A percentile compares a stretch with the other conserved stretches of the same genome.
These are phyloP conservation scores for Mycena sp. DNA, from an alignment of 1,284 basidiomycete species.

Conservation along the genomic window DNA sequence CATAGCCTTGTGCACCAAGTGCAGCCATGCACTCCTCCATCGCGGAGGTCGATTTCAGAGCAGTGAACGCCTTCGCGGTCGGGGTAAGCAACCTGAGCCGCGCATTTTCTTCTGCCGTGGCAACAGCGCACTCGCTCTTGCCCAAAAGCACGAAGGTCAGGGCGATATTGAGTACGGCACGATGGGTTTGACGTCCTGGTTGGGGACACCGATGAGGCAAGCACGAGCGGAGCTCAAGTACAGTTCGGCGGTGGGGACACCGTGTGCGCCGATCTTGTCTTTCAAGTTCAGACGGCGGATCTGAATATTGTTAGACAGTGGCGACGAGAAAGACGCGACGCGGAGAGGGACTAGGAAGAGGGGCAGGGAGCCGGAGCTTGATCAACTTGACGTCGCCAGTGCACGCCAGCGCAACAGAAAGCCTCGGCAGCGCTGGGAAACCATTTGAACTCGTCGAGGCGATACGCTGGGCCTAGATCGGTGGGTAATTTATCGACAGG, in stretches of 20 bases:
- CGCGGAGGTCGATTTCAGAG: slow-evolving; percentile 67
- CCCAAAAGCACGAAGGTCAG: slow-evolving; percentile 72
- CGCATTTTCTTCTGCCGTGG: slow-evolving; percentile 56
- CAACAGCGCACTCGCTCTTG: slow-evolving; percentile 63
- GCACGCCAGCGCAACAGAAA: slow-evolving; percentile 73
- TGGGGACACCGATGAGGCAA: slow-evolving; percentile 69
- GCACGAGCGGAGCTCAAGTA: slow-evolving; percentile 67
- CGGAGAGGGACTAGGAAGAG: slow-evolving; percentile 76
- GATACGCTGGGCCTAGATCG: slow-evolving; percentile 59
- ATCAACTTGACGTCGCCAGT: slow-evolving; percentile 59
- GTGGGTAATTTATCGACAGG: slow-evolving; percentile 40
- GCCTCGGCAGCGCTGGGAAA: slow-evolving; percentile 85
- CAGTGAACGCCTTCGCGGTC: slow-evolving; percentile 74
- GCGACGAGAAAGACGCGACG: slow-evolving; percentile 58
- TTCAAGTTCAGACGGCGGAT: slow-evolving; percentile 82
- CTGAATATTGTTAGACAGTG: slow-evolving; percentile 72
- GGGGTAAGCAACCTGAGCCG: slow-evolving; percentile 76
- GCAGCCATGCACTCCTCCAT: slow-evolving; percentile 81
- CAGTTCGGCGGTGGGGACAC: slow-evolving; percentile 82
- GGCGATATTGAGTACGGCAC: slow-evolving; percentile 80
- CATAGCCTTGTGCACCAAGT: slow-evolving; percentile 82
- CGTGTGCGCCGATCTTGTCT: slow-evolving; percentile 82
- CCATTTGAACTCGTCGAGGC: slow-evolving; percentile 80
- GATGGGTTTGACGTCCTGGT: slow-evolving; percentile 75
- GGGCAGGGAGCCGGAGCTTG: slow-evolving; percentile 72